Evolutionary conservation across 1,139 yeast species (phyloP).

Genomic region (Chernovozyma sophiae-reginae): DNA sequence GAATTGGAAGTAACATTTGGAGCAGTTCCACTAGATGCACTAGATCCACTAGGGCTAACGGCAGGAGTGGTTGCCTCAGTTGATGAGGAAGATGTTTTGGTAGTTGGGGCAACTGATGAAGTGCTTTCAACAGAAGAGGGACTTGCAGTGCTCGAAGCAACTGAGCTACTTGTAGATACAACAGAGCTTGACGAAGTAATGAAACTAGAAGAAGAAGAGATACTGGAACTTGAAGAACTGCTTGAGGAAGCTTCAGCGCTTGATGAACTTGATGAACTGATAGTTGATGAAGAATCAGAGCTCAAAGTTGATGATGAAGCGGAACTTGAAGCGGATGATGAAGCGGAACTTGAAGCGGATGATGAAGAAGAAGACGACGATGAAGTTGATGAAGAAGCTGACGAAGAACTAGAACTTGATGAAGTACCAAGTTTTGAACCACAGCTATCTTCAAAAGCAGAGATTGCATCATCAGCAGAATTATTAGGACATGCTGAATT

Average conservation of each 20-base stretch:
- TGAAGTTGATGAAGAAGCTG: slow-evolving; percentile 25
- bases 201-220: slow-evolving; percentile 18
- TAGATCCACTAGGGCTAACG: slow-evolving; percentile 17
- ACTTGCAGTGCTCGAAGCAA: slow-evolving; percentile 12
- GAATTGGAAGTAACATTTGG: slow-evolving; percentile 13
- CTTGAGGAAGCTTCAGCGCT: slow-evolving; percentile 16
- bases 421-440: slow-evolving; percentile 26
- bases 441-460: slow-evolving; percentile 56
- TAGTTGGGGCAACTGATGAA: slow-evolving; percentile 7
- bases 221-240: slow-evolving; percentile 23
- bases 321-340: slow-evolving; percentile 1
- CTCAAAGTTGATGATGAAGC: slow-evolving; percentile 3
- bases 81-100: slow-evolving; percentile 8
- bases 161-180: slow-evolving; percentile 11
- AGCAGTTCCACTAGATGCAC: slow-evolving; percentile 9
- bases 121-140: slow-evolving; percentile 10
- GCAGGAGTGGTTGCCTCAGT: slow-evolving; percentile 4
- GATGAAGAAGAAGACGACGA: slow-evolving; percentile 6
- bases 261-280: slow-evolving; percentile 2
- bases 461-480: slow-evolving; percentile 51
- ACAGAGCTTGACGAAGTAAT: slow-evolving; percentile 13
- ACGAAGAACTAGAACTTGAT: slow-evolving; percentile 23
- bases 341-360: neutral
- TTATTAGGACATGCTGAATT: slow-evolving; percentile 61
- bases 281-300: neutral